These are phyloP conservation scores for Apophysomyces elegans DNA, from an alignment of 371 early-diverging fungal genomes.

Conservation along the genomic window DNA sequence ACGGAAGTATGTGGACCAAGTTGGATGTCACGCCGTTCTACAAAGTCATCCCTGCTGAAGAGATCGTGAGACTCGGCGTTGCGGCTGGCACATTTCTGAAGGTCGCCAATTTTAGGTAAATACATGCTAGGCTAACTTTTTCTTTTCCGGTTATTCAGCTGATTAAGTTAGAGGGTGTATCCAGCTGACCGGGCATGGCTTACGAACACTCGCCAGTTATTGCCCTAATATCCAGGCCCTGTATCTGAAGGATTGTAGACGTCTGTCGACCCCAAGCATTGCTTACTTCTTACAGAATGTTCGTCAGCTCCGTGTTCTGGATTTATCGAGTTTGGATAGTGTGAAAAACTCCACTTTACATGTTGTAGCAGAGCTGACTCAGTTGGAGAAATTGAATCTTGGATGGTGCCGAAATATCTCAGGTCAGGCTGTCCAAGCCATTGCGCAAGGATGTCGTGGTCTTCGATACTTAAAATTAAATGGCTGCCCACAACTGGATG, in stretches of 20 bases:
- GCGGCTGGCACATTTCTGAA: slow-evolving; percentile 57
- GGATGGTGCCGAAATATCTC: slow-evolving; percentile 63
- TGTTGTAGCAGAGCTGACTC: slow-evolving; percentile 33
- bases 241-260: slow-evolving; percentile 55
- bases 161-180: slow-evolving; percentile 52
- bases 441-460: slow-evolving; percentile 40
- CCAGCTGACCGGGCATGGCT: slow-evolving; percentile 55
- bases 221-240: slow-evolving; percentile 59
- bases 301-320: slow-evolving; percentile 39
- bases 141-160: slow-evolving; percentile 5
- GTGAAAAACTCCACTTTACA: slow-evolving; percentile 54
- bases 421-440: slow-evolving; percentile 41
- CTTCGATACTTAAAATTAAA: slow-evolving; percentile 51
- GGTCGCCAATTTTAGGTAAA: slow-evolving; percentile 58
- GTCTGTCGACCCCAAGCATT: slow-evolving; percentile 52
- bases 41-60: slow-evolving; percentile 52
- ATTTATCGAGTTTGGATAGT: slow-evolving; percentile 51
- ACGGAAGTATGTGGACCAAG: slow-evolving; percentile 57
- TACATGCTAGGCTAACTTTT: neutral
- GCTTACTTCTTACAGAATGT: slow-evolving; percentile 44
- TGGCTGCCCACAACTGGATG: slow-evolving; percentile 55
- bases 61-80: slow-evolving; percentile 45
- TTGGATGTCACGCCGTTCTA: slow-evolving; percentile 56
- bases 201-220: slow-evolving; percentile 50
- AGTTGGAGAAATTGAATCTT: slow-evolving; percentile 50